Conservation (phyloP, 2,329 filamentous ascomycete genomes). For the Akanthomyces uredinophilus region DNA sequence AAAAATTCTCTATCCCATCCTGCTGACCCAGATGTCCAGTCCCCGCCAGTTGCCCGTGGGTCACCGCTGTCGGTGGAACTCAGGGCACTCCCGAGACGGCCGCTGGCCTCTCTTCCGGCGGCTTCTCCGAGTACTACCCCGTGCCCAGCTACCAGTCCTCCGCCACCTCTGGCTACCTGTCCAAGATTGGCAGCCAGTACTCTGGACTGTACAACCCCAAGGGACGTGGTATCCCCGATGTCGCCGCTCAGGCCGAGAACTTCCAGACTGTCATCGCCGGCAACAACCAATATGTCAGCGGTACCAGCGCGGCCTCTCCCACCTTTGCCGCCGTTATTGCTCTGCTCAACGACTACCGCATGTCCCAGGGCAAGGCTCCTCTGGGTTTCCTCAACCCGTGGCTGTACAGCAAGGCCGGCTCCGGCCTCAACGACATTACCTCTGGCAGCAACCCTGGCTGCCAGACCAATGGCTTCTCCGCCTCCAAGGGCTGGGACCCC, state of each 20-base stretch:
- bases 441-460: constrained; percentile 17
- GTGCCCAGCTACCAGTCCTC: constrained; percentile 1
- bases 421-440: constrained; percentile 21
- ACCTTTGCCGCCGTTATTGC: constrained; percentile 38
- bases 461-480: constrained; percentile 13
- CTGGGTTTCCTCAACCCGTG: constrained; percentile 42
- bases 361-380: constrained; percentile 28
- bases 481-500: constrained; percentile 31
- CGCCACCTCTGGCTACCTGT: neutral
- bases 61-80: constrained; percentile 13
- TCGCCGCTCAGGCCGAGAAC: constrained; percentile 1
- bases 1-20: too few species aligned
- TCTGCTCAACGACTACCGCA: constrained; percentile 38
- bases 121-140: constrained; percentile 12
- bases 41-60: constrained; percentile 13
- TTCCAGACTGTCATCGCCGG: neutral
- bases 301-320: constrained; percentile 33
- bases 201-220: constrained; percentile 7
- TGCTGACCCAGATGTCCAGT: neutral
- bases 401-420: constrained; percentile 26
- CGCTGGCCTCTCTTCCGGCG: neutral
- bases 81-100: neutral
- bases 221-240: constrained; percentile 11
- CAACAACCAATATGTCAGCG: neutral
- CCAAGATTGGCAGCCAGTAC: neutral